Evolutionary conservation across 441 rosid species (phyloP).

Genomic region (Pelargonium cotyledonis): DNA sequence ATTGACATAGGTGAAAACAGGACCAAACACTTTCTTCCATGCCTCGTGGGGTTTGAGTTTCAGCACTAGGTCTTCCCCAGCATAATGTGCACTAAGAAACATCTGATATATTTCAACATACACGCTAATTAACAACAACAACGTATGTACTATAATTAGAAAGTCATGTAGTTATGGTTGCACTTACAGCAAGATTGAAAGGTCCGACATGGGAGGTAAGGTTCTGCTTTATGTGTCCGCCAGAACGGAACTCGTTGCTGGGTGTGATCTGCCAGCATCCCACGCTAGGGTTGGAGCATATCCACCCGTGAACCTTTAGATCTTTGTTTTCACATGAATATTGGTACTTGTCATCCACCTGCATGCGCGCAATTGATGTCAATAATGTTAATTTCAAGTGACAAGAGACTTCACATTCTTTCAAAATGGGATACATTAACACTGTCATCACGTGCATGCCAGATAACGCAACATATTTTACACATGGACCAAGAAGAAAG

Average conservation of each 20-base stretch:
- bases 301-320: constrained; percentile 77
- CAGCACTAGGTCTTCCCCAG: constrained; percentile 69
- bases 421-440: too few relatives aligned
- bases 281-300: constrained; percentile 39
- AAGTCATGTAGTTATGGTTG: not conserved
- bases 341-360: constrained; percentile 60
- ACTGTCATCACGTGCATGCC: too few relatives aligned
- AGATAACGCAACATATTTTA: too few relatives aligned
- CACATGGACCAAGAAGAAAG: too few relatives aligned
- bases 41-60: constrained; percentile 49
- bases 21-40: constrained; percentile 94
- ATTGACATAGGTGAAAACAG: constrained; percentile 59
- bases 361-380: too few relatives aligned
- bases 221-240: constrained; percentile 79
- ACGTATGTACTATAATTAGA: too few relatives aligned
- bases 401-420: too few relatives aligned
- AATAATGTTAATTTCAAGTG: too few relatives aligned
- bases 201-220: constrained; percentile 92
- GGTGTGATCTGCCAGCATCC: constrained; percentile 95
- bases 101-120: constrained; percentile 34
- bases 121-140: too few relatives aligned
- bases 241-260: constrained; percentile 74
- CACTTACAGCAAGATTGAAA: constrained; percentile 52
- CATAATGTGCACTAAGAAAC: constrained; percentile 78
- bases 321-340: constrained; percentile 79